Evolutionary conservation across 106 monocot species (phyloP).

Genomic region (Dendrobium huoshanense): DNA sequence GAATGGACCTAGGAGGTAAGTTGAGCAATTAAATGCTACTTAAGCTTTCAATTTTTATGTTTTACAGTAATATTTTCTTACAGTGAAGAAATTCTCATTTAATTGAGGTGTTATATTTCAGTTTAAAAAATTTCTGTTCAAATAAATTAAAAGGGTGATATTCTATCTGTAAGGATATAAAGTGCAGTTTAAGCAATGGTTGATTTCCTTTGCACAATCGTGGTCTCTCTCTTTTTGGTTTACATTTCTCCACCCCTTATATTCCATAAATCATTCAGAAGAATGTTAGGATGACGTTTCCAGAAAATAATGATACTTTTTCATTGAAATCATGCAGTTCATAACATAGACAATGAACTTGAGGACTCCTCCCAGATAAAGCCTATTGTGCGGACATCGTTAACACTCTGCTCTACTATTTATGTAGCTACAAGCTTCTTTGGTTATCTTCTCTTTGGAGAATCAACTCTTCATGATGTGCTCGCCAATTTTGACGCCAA

Average conservation of each 20-base stretch:
- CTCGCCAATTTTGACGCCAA: constrained; percentile 82
- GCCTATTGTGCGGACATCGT: constrained; percentile 67
- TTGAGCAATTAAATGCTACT: neutral
- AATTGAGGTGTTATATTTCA: neutral
- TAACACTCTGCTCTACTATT: constrained; percentile 66
- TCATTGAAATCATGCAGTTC: constrained; percentile 46
- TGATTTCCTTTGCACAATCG: neutral
- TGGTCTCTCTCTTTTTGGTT: neutral
- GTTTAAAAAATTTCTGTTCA: neutral
- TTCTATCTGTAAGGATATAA: too few relatives aligned
- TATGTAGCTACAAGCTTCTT: constrained; percentile 90
- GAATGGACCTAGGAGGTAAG: too few relatives aligned
- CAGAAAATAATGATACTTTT: neutral
- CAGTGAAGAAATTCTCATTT: neutral
- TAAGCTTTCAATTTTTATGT: neutral
- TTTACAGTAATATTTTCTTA: neutral
- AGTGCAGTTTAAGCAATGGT: too few relatives aligned
- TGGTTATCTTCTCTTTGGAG: constrained; percentile 84
- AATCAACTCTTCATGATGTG: constrained; percentile 82
- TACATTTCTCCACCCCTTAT: neutral
- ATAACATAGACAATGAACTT: constrained; percentile 80
- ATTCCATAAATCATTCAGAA: neutral
- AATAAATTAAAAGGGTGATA: neutral
- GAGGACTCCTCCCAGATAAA: constrained; percentile 66
- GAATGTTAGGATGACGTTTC: neutral